Conservation (phyloP, 495 filamentous ascomycete genomes). For the Alectoria sarmentosa region DNA sequence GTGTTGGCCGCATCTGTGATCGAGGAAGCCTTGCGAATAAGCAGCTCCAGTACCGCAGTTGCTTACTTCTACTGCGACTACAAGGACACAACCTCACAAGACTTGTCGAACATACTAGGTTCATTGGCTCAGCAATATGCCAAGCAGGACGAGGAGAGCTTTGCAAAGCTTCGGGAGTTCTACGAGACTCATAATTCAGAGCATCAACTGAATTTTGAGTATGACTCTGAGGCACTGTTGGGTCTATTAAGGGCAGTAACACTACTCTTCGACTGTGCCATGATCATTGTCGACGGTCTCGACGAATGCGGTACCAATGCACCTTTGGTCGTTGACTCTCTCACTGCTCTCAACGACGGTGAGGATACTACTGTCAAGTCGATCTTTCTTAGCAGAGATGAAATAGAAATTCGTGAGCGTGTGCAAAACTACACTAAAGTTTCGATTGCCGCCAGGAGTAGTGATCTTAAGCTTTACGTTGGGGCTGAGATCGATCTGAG, state of each 20-base stretch:
- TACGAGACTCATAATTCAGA: slow-evolving; percentile 22
- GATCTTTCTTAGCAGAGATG: slow-evolving; percentile 28
- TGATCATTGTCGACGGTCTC: slow-evolving; percentile 32
- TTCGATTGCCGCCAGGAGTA: slow-evolving; percentile 29
- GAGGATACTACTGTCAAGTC: slow-evolving; percentile 21
- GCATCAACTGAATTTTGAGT: slow-evolving; percentile 7
- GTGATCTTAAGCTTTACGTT: slow-evolving; percentile 31
- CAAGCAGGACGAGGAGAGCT: slow-evolving; percentile 32
- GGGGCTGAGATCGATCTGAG: slow-evolving; percentile 33
- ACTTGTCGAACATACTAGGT: slow-evolving; percentile 29
- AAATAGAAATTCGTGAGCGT: slow-evolving; percentile 24
- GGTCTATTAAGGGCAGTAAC: background rate
- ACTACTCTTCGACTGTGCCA: slow-evolving; percentile 21
- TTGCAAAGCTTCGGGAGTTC: slow-evolving; percentile 26
- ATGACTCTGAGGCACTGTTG: background rate
- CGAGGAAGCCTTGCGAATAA: slow-evolving; percentile 18
- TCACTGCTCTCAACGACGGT: slow-evolving; percentile 21
- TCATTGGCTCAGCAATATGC: slow-evolving; percentile 32
- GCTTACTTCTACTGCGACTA: slow-evolving; percentile 42
- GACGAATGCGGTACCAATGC: slow-evolving; percentile 29
- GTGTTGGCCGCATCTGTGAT: slow-evolving; percentile 29
- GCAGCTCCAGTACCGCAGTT: slow-evolving; percentile 20
- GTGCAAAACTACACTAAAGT: slow-evolving; percentile 26
- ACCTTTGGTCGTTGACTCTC: slow-evolving; percentile 11
- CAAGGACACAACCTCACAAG: slow-evolving; percentile 28